Evolutionary conservation across 2,329 filamentous ascomycete species (phyloP).

Genomic region (Westerdykella ornata): DNA sequence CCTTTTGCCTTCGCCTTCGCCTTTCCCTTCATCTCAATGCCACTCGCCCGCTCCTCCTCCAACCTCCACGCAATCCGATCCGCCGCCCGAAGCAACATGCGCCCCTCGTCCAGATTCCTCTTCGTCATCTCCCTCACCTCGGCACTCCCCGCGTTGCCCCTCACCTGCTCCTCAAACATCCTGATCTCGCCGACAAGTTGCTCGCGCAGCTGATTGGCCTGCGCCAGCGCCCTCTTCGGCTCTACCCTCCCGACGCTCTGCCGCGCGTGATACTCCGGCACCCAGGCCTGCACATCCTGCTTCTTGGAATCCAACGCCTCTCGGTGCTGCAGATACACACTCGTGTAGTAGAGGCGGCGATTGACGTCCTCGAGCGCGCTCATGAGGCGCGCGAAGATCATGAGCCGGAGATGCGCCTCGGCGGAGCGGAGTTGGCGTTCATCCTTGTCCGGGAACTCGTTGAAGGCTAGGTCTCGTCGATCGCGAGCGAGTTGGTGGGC

Average conservation of each 20-base stretch:
- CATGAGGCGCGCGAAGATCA: constrained; percentile 15
- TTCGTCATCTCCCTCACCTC: constrained; percentile 14
- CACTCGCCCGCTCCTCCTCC: constrained; percentile 13
- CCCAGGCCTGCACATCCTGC: neutral
- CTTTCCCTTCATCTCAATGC: neutral
- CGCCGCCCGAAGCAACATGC: constrained; percentile 13
- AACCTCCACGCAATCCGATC: constrained; percentile 5
- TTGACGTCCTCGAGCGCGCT: constrained; percentile 13
- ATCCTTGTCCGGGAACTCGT: constrained; percentile 8
- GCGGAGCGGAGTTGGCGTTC: constrained; percentile 13
- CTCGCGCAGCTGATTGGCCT: constrained; percentile 13
- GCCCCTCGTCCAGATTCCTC: constrained; percentile 19
- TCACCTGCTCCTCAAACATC: constrained; percentile 13
- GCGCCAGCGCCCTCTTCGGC: constrained; percentile 14
- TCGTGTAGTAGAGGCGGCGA: constrained; percentile 12
- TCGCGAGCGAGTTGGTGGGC: constrained; percentile 10
- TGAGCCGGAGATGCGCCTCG: constrained; percentile 18
- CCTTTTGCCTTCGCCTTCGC: neutral
- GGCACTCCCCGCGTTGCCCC: constrained; percentile 1
- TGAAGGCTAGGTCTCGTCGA: constrained; percentile 20
- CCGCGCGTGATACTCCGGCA: neutral
- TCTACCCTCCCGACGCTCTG: constrained; percentile 4
- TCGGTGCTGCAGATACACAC: constrained; percentile 17
- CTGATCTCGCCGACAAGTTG: constrained; percentile 14
- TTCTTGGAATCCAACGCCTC: neutral